Evolutionary conservation across 805 yeast species (phyloP).

Genomic region (Hanseniaspora occidentalis): DNA sequence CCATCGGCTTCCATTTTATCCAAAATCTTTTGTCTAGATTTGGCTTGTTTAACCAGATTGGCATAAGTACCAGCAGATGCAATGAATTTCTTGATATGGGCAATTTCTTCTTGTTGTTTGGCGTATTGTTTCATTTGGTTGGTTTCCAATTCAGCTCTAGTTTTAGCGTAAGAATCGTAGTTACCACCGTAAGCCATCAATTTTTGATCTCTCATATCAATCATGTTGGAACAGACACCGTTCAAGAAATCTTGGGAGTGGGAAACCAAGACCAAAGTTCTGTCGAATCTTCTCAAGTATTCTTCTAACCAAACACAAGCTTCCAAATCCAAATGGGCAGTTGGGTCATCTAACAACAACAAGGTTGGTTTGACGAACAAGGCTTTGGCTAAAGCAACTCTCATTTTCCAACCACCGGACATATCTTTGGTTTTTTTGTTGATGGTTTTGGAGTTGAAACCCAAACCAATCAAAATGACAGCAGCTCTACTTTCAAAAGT

Average conservation of each 20-base stretch:
- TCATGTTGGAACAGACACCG: slow-evolving; percentile 97
- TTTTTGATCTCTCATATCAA: slow-evolving; percentile 85
- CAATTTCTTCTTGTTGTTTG: slow-evolving; percentile 98
- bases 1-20: slow-evolving; percentile 99
- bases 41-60: slow-evolving; percentile 95
- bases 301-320: slow-evolving; percentile 99
- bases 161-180: slow-evolving; percentile 92
- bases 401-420: slow-evolving; percentile 99
- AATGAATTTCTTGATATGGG: slow-evolving; percentile 94
- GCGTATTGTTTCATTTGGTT: slow-evolving; percentile 96
- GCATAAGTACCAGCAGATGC: slow-evolving; percentile 99
- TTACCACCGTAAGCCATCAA: slow-evolving; percentile 87
- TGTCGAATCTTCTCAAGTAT: slow-evolving; percentile 87
- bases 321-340: slow-evolving; percentile 97
- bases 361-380: slow-evolving; percentile 95
- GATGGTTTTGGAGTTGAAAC: slow-evolving; percentile 80
- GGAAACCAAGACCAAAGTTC: slow-evolving; percentile 85
- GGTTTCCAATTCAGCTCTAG: slow-evolving; percentile 85
- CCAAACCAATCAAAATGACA: slow-evolving; percentile 89
- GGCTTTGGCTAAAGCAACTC: slow-evolving; percentile 97
- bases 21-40: slow-evolving; percentile 96
- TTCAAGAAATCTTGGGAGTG: slow-evolving; percentile 99
- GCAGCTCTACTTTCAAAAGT: slow-evolving; percentile 97
- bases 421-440: slow-evolving; percentile 92
- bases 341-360: slow-evolving; percentile 91